Percentiles rank a stretch among this genome's conserved stretches.
Conservation (phyloP, 805 yeast genomes). For the Metschnikowia gelsemii region DNA sequence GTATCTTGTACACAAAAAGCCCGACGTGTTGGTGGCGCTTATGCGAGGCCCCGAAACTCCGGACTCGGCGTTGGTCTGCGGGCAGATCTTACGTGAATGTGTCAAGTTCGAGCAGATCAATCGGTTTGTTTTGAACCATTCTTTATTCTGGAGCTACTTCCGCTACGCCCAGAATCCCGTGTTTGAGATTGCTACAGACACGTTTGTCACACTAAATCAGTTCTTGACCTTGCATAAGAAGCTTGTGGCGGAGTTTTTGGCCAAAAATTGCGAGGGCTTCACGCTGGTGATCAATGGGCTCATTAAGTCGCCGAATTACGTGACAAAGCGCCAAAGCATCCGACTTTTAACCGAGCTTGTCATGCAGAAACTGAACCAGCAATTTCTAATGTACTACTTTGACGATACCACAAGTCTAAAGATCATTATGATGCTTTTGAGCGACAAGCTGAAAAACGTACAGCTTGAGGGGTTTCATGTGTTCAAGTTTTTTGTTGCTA, state of each 20-base stretch:
- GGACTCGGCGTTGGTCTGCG: constrained; percentile 71
- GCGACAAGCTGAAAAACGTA: constrained; percentile 86
- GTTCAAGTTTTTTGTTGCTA: constrained; percentile 94
- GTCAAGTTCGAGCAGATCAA: constrained; percentile 73
- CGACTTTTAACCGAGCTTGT: constrained; percentile 73
- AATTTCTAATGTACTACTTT: constrained; percentile 72
- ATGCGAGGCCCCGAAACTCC: constrained; percentile 71
- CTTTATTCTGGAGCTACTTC: constrained; percentile 78
- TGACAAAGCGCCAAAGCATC: constrained; percentile 87
- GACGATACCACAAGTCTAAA: constrained; percentile 81
- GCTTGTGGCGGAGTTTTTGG: constrained; percentile 69
- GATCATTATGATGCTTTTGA: constrained; percentile 77
- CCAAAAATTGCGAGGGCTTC: constrained; percentile 55
- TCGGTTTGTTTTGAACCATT: constrained; percentile 55
- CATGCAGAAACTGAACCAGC: constrained; percentile 66
- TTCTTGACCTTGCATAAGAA: constrained; percentile 68
- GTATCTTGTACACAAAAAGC: constrained; percentile 60
- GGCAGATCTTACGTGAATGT: constrained; percentile 81
- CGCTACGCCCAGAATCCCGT: constrained; percentile 70
- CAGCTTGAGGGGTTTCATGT: constrained; percentile 91
- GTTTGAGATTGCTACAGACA: constrained; percentile 89
- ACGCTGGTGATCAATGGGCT: constrained; percentile 63
- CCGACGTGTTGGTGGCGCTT: constrained; percentile 61
- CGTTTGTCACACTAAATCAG: constrained; percentile 74
- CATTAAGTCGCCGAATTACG: constrained; percentile 78